Base-by-base conservation (phyloP, 345 rosid genomes). In the Euphorbia pulcherrima region DNA sequence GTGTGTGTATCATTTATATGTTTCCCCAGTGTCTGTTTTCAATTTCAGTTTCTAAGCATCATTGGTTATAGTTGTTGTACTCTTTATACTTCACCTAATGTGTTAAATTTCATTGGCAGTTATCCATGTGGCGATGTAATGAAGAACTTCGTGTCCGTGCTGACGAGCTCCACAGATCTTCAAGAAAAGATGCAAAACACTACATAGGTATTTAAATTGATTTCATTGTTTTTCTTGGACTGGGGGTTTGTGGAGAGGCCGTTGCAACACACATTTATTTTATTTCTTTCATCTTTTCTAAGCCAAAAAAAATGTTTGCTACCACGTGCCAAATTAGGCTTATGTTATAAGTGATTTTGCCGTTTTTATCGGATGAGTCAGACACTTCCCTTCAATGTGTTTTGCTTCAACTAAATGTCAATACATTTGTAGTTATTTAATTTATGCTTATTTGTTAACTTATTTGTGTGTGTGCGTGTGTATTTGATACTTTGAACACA, bases 111-210 rank as follows among this genome's bases (percentile, higher is more conserved):
- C 37, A 53, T 52, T 21, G 50, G 80, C 87, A 94, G 99, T 70
- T 95, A 82, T 95, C 99, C 60, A 95, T 95, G 99, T 95, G 99
- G 99, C 96, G 97, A 75, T 95, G 99, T 81, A 91, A 80, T 67
- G 97, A 88, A 66, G 99, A 95, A 78, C 96, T 95, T 61, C 97
- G 96, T 62, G 74, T 72, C 16, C 83, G 83, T 60, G 96, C 96
- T 0, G 91, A 90, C 35, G 85, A 80, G 64, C 89, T 95, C 68
- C 97, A 86, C 65, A 77, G 85, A 69, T 85, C 86, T 68, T 83
- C 93, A 46, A 92, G 75, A 80, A 92, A 74, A 83, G 97, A 95
- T 78, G 89, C 99, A 60, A 95, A 95, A 73, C 99, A 95, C 80
- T 95, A 89, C 72, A 95, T 95, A 79, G 97, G 99, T 92, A 83